Evolutionary conservation across 2,329 filamentous ascomycete species (phyloP).

Genomic region (Arachnomyces sp.): DNA sequence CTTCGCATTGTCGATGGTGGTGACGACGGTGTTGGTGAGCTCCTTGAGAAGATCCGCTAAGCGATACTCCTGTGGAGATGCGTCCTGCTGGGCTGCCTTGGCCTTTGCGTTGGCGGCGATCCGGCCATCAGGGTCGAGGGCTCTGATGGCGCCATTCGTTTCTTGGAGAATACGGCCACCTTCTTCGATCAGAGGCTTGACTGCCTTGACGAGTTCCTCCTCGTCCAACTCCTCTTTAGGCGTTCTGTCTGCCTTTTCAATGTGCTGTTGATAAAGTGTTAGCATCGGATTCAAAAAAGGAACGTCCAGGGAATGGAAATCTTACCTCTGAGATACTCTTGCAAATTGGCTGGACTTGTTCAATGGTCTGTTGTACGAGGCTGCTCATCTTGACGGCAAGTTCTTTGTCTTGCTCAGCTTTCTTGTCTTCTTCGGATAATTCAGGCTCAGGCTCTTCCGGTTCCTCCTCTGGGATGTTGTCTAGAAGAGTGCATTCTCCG

Average conservation of each 20-base stretch:
- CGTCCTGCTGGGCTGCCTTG: conserved; percentile 64
- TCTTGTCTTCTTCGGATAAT: conserved; percentile 41
- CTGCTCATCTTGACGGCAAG: conserved; percentile 66
- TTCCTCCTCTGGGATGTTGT: conserved; percentile 41
- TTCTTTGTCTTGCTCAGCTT: conserved; percentile 61
- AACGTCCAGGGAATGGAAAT: conserved; percentile 5
- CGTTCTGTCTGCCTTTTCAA: conserved; percentile 70
- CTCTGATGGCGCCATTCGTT: conserved; percentile 77
- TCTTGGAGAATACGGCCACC: conserved; percentile 73
- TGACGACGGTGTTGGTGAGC: conserved; percentile 69
- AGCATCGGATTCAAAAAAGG: conserved; percentile 14
- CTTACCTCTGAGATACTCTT: conserved; percentile 73
- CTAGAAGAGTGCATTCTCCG: conserved; percentile 54
- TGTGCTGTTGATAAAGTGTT: conserved; percentile 45
- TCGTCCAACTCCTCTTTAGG: conserved; percentile 85
- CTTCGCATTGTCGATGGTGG: conserved; percentile 79
- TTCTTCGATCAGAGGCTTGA: conserved; percentile 83
- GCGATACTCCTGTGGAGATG: conserved; percentile 72
- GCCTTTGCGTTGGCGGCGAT: conserved; percentile 81
- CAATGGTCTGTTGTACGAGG: conserved; percentile 69
- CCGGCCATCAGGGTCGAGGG: conserved; percentile 78
- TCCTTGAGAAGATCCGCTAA: conserved; percentile 79
- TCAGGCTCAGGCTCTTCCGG: conserved; percentile 27
- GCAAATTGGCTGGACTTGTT: conserved; percentile 75
- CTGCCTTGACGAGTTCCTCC: conserved; percentile 74